These are phyloP conservation scores for Trypethelium eluteriae DNA, from an alignment of 495 filamentous ascomycete genomes.

Conservation along the genomic window DNA sequence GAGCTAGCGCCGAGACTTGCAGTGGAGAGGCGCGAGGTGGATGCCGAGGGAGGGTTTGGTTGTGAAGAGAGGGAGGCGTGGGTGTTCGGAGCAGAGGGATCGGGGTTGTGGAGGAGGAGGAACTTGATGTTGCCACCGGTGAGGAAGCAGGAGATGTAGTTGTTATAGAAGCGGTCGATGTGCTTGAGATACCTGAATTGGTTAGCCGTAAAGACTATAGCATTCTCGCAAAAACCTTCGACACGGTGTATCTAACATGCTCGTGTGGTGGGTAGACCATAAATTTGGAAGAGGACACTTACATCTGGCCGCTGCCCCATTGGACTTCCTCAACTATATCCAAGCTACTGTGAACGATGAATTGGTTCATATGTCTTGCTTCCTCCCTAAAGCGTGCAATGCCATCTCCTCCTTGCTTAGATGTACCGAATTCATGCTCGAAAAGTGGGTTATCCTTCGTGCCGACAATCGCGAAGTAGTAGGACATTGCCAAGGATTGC, in stretches of 20 bases:
- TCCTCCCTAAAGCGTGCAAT: constrained; percentile 77
- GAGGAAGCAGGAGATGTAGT: constrained; percentile 84
- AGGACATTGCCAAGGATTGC: constrained; percentile 57
- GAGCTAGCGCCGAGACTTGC: background rate
- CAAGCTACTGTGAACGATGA: constrained; percentile 84
- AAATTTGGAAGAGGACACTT: constrained; percentile 15
- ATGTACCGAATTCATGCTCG: constrained; percentile 91
- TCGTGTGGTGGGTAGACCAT: constrained; percentile 13
- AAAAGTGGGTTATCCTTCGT: constrained; percentile 92
- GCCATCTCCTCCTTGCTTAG: constrained; percentile 88
- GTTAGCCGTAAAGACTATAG: background rate
- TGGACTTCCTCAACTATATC: constrained; percentile 94
- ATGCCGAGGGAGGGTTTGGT: constrained; percentile 33
- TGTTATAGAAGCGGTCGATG: constrained; percentile 86
- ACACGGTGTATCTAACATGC: background rate
- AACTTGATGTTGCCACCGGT: constrained; percentile 78
- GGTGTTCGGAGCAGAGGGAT: constrained; percentile 43
- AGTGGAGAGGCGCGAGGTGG: constrained; percentile 22
- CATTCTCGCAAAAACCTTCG: no score
- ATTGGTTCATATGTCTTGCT: constrained; percentile 89
- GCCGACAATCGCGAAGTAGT: constrained; percentile 92
- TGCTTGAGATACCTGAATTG: constrained; percentile 78
- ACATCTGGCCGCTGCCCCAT: constrained; percentile 79
- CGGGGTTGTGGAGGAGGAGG: constrained; percentile 73
- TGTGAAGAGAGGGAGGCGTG: constrained; percentile 27